Evolutionary conservation across 2,329 filamentous ascomycete species (phyloP).

Genomic region (Bipolaris victoriae): DNA sequence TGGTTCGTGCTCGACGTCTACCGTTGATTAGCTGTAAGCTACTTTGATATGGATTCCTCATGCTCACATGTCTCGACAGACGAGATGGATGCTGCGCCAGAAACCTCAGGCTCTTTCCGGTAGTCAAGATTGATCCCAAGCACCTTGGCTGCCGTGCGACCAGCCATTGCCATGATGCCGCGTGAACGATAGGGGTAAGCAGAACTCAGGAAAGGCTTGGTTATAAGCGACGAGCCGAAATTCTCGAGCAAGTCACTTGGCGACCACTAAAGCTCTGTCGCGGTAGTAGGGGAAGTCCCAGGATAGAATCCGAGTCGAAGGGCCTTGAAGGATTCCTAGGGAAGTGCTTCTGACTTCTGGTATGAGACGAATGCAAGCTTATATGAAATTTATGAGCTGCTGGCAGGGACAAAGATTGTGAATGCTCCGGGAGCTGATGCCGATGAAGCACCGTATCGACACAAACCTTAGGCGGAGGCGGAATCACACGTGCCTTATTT

Average conservation of each 20-base stretch:
- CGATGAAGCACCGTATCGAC: slow-evolving; percentile 24
- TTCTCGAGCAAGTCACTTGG: background rate
- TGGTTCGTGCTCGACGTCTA: slow-evolving; percentile 83
- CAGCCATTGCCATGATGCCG: slow-evolving; percentile 58
- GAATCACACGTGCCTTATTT: slow-evolving; percentile 27
- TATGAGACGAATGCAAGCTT: slow-evolving; percentile 8
- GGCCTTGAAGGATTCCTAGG: no score
- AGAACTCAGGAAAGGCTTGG: slow-evolving; percentile 1
- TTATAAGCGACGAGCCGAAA: background rate
- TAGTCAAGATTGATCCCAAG: slow-evolving; percentile 83
- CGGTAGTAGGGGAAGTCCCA: background rate
- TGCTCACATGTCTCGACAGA: slow-evolving; percentile 59
- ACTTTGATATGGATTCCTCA: background rate
- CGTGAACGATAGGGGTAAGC: background rate
- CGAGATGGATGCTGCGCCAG: slow-evolving; percentile 77
- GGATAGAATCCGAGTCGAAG: background rate
- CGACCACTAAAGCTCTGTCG: background rate
- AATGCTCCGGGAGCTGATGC: slow-evolving; percentile 11
- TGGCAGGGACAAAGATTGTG: slow-evolving; percentile 14
- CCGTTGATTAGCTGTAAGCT: slow-evolving; percentile 56
- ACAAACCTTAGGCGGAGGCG: slow-evolving; percentile 24
- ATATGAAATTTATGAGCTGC: slow-evolving; percentile 2
- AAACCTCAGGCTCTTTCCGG: slow-evolving; percentile 71
- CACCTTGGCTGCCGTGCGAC: slow-evolving; percentile 77
- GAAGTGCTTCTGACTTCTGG: background rate